These are phyloP conservation scores for Gossypium australe DNA, from an alignment of 345 rosid species.

Conservation along the genomic window DNA sequence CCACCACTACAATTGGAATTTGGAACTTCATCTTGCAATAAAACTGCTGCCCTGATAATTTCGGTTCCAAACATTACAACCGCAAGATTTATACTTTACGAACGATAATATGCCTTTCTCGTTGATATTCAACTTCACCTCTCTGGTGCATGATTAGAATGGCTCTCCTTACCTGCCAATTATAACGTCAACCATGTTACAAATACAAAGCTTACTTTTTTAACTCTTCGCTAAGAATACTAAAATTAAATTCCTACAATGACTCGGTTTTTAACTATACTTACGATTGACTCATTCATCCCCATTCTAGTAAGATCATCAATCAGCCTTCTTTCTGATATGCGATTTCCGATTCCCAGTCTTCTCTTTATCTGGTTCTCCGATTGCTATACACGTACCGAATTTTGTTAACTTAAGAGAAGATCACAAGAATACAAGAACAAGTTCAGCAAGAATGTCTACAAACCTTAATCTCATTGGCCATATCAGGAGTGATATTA, in stretches of 20 bases:
- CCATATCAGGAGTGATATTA: conserved; percentile 71
- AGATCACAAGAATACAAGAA: background rate
- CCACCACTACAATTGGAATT: background rate
- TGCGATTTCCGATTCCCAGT: conserved; percentile 77
- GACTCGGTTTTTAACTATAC: conserved; percentile 4
- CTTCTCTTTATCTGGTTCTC: conserved; percentile 91
- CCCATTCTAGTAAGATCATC: conserved; percentile 89
- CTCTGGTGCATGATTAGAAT: conserved; percentile 96
- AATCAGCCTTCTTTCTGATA: conserved; percentile 80
- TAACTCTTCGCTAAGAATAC: too few species aligned
- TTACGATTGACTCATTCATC: conserved; percentile 82
- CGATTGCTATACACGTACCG: conserved; percentile 24
- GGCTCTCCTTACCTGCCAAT: conserved; percentile 82
- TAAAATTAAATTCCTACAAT: background rate
- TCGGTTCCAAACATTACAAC: background rate
- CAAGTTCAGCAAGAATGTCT: background rate
- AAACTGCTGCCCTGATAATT: background rate
- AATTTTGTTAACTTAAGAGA: background rate
- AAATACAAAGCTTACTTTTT: too few species aligned
- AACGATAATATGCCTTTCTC: conserved; percentile 78
- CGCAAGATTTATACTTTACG: conserved; percentile 44
- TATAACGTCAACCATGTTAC: background rate
- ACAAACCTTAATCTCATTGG: conserved; percentile 79
- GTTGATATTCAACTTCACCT: conserved; percentile 89
- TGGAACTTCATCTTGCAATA: background rate